Evolutionary conservation across 202 grass and related monocot species (phyloP).

Genomic region (Alloteropsis angusta): DNA sequence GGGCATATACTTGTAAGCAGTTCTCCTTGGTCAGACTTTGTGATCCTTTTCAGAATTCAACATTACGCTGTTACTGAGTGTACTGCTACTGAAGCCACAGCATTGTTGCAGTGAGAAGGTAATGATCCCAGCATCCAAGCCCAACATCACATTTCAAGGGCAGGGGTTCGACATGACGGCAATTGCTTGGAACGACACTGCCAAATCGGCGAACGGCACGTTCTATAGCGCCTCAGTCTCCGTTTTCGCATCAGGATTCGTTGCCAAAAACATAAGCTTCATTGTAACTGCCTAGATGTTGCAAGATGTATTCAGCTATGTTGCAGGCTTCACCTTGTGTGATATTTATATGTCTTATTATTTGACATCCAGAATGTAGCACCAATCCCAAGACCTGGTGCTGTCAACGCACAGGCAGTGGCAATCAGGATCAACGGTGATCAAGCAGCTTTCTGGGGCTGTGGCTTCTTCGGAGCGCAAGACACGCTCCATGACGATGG

Average conservation of each 20-base stretch:
- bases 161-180: constrained; percentile 72
- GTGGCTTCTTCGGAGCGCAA: constrained; percentile 80
- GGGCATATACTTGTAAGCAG: constrained; percentile 68
- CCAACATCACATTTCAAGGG: constrained; percentile 88
- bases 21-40: neutral
- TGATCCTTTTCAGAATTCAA: neutral
- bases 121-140: constrained; percentile 50
- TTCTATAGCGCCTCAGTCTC: constrained; percentile 67
- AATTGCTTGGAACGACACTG: constrained; percentile 79
- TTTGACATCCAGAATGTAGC: constrained; percentile 69
- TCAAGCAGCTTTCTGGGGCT: constrained; percentile 78
- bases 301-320: neutral
- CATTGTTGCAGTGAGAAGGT: constrained; percentile 70
- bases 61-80: neutral
- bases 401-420: constrained; percentile 52
- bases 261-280: constrained; percentile 85
- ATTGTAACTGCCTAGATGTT: constrained; percentile 33
- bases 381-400: constrained; percentile 73
- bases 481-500: constrained; percentile 72
- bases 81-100: constrained; percentile 25
- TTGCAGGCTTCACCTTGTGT: neutral
- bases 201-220: constrained; percentile 66
- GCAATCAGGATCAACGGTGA: constrained; percentile 61
- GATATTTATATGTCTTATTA: neutral
- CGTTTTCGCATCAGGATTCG: constrained; percentile 49